A percentile compares a stretch with the other conserved stretches of the same genome.
phyloP scores from a whole-genome alignment of 1,139 yeast genomes.

The Debaryomycetaceae sp. region DNA sequence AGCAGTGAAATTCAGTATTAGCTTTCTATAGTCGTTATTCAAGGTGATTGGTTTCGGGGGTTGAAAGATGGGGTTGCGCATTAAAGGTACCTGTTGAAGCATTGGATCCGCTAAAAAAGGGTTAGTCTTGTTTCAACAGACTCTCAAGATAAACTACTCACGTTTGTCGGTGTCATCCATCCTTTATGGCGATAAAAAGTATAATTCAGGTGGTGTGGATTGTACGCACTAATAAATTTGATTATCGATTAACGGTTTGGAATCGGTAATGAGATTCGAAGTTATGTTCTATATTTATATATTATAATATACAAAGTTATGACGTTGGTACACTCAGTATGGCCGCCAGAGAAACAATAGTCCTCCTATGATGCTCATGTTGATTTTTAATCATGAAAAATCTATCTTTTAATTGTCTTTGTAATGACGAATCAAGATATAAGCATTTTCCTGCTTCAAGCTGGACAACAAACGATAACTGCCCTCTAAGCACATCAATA shows the following conservation, averaged over 20 bases:
- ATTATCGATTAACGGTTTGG: not conserved
- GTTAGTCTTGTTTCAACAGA: constrained; percentile 4
- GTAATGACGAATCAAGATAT: constrained; percentile 78
- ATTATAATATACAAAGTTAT: not conserved
- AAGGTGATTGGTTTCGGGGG: constrained; percentile 59
- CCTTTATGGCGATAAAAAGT: not conserved
- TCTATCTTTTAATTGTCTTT: constrained; percentile 32
- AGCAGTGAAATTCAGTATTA: constrained; percentile 30
- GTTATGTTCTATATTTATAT: not conserved
- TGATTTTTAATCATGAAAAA: not conserved
- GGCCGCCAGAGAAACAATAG: not conserved
- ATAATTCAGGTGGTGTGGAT: not conserved
- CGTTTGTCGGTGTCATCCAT: constrained; percentile 21
- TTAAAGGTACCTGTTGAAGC: constrained; percentile 55
- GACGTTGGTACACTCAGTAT: not conserved
- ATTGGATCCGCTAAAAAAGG: constrained; percentile 42
- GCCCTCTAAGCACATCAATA: constrained; percentile 91
- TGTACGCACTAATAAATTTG: not conserved
- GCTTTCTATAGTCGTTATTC: constrained; percentile 46
- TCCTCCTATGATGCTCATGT: not conserved
- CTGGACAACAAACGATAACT: constrained; percentile 84
- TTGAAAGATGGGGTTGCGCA: constrained; percentile 51
- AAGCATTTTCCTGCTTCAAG: constrained; percentile 92
- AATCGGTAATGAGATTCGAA: not conserved
- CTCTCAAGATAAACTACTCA: constrained; percentile 8